Evolutionary conservation across 2,329 filamentous ascomycete species (phyloP).

Genomic region (Samsoniella hepiali): DNA sequence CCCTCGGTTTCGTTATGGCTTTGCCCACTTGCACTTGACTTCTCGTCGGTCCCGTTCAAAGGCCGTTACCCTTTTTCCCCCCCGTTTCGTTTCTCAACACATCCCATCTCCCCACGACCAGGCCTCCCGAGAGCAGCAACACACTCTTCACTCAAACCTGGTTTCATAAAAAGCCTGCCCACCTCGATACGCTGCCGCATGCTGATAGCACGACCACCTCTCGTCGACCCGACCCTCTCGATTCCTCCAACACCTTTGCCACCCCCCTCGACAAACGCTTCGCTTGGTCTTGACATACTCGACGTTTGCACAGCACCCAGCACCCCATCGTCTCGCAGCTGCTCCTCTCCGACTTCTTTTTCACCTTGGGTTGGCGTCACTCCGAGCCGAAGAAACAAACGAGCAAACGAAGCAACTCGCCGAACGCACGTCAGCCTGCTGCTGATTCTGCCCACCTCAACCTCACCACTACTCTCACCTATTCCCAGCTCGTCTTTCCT

Average conservation of each 20-base stretch:
- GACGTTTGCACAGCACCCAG: constrained; percentile 1
- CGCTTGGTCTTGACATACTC: constrained; percentile 8
- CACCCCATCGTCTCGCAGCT: not conserved
- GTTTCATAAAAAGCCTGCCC: not conserved
- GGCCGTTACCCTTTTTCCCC: not conserved
- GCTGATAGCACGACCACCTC: constrained; percentile 5
- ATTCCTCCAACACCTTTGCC: not conserved
- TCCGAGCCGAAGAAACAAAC: constrained; percentile 2
- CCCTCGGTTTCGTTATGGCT: constrained; percentile 1
- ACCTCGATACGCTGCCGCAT: constrained; percentile 5
- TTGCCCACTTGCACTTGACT: constrained; percentile 8
- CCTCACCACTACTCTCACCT: not conserved
- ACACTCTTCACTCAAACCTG: constrained; percentile 2
- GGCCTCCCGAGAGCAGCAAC: not conserved
- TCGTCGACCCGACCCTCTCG: not conserved
- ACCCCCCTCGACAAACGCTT: constrained; percentile 2
- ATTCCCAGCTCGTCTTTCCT: not conserved
- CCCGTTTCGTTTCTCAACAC: constrained; percentile 8
- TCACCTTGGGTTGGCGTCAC: not conserved
- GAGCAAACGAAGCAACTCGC: constrained; percentile 3
- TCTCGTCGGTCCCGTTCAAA: not conserved
- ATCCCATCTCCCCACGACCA: constrained; percentile 1
- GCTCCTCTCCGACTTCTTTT: not conserved
- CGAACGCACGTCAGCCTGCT: not conserved
- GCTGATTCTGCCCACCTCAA: not conserved